Evolutionary conservation across 768 basidiomycete genomes (phyloP).

Genomic region (Serpula lacrymans): DNA sequence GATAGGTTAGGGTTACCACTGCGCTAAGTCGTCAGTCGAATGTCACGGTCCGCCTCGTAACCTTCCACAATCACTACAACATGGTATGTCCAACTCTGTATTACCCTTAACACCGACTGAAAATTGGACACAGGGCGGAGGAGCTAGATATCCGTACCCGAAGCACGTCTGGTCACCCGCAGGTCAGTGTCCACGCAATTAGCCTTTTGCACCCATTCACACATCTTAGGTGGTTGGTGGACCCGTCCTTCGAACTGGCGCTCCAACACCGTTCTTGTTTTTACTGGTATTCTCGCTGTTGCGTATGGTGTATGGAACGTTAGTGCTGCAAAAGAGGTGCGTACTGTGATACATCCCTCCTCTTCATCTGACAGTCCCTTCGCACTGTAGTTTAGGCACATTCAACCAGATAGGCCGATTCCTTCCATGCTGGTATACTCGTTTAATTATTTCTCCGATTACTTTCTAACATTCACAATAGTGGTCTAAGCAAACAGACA

Average conservation of each 20-base stretch:
- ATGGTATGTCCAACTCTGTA: too few species aligned
- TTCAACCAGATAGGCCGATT: conserved; percentile 64
- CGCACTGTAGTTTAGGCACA: conserved; percentile 46
- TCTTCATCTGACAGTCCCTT: background rate
- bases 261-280: conserved; percentile 73
- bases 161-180: conserved; percentile 95
- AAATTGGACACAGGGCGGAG: conserved; percentile 83
- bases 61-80: too few species aligned
- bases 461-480: too few species aligned
- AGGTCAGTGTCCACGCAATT: conserved; percentile 42
- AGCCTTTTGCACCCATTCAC: background rate
- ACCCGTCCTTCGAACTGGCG: conserved; percentile 87
- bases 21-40: too few species aligned
- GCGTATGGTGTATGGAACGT: conserved; percentile 68
- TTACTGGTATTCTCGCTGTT: conserved; percentile 62
- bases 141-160: conserved; percentile 86
- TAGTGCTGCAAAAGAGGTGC: conserved; percentile 79
- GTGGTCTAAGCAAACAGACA: too few species aligned
- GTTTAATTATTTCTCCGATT: too few species aligned
- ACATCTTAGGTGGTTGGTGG: conserved; percentile 90
- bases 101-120: too few species aligned
- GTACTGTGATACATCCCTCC: conserved; percentile 19
- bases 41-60: too few species aligned
- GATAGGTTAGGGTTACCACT: too few species aligned
- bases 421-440: conserved; percentile 73